Evolutionary conservation across 2,329 filamentous ascomycete genomes (phyloP), one percentile per base, ranked within the genome.

Genomic region (Phaeophleospora eucalypticola): DNA sequence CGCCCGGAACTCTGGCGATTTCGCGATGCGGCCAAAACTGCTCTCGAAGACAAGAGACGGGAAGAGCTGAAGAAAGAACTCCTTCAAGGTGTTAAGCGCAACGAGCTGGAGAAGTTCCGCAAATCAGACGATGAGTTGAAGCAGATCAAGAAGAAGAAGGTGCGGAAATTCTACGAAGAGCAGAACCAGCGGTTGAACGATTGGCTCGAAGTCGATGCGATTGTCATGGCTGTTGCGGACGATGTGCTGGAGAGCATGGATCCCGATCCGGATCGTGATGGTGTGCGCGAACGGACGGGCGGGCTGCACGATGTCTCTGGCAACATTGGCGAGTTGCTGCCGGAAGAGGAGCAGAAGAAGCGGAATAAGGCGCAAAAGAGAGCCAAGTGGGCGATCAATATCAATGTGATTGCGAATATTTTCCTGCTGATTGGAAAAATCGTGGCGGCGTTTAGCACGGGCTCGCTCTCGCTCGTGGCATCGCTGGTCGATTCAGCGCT

Each of bases 401-500:
- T 81, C 59, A 83, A 83, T 50, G 73, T 82, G 4, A 61, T 76
- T n/a, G 79, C 79, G 33, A 83, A 83, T 54, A 71, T 81, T 34
- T 58, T 80, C 38, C 70, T 82, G 2, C 68, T 83, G 2, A 65
- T 70, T 8, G 78, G 76, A 3, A 83, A 83, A 58, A 70, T 77
- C 37, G 66, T 74, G 12, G 79, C 79, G 12, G 77, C 77, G 15
- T 66, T 77, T 34, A 74, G 72, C 52, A 80, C 79, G 2, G 74
- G 68, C 39, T 83, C 80, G 1, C 70, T 83, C 4, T 83, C 80
- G 1, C 69, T 83, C 15, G 76, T 83, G 27, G 80, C 80, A 9
- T 81, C 78, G 16, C 70, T 82, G 8, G 77, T 82, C 12, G 80
- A 84, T 60, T 81, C 79, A 1, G 79, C 77, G 2, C 69, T 82